These are phyloP conservation scores for Pythium phragmitis DNA, from an alignment of 352 stramenopile genomes.

Conservation along the genomic window DNA sequence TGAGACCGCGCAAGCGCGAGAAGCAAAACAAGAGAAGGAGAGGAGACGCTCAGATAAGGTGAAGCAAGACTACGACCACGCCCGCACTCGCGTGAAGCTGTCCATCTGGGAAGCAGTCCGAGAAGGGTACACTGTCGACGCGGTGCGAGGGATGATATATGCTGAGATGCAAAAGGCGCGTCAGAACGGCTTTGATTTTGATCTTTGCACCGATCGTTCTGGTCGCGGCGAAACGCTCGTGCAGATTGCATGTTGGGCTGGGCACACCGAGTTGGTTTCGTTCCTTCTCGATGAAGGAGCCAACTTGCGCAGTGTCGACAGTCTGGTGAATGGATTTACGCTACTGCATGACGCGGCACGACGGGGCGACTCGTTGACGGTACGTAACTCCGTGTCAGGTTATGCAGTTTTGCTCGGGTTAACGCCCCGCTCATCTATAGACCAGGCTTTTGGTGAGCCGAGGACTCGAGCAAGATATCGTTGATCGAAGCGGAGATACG, in stretches of 20 bases:
- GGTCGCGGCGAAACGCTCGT: constrained; percentile 59
- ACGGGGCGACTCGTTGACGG: constrained; percentile 48
- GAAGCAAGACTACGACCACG: not conserved
- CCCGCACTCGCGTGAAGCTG: constrained; percentile 34
- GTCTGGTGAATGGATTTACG: constrained; percentile 56
- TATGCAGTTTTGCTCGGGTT: not conserved
- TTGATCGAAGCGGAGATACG: constrained; percentile 54
- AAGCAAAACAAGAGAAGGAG: constrained; percentile 19
- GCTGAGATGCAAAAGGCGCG: constrained; percentile 64
- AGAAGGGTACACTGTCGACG: constrained; percentile 46
- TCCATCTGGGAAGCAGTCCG: constrained; percentile 71
- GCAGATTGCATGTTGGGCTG: constrained; percentile 73
- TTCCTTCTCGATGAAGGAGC: constrained; percentile 66
- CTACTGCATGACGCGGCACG: constrained; percentile 64
- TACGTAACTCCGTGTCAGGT: constrained; percentile 20
- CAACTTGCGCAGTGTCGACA: constrained; percentile 49
- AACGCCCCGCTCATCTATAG: constrained; percentile 21
- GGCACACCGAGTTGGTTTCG: constrained; percentile 51
- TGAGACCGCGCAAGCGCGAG: constrained; percentile 15
- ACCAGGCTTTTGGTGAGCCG: constrained; percentile 48
- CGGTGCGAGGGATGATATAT: constrained; percentile 50
- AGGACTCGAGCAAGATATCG: constrained; percentile 40
- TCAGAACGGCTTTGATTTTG: constrained; percentile 57
- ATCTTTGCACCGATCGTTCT: constrained; percentile 44
- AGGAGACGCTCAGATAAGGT: constrained; percentile 1